Percentiles rank a stretch among this genome's conserved stretches.
phyloP scores from a whole-genome alignment of 176 grass and related monocot genomes.

The Panicum miliaceum region DNA sequence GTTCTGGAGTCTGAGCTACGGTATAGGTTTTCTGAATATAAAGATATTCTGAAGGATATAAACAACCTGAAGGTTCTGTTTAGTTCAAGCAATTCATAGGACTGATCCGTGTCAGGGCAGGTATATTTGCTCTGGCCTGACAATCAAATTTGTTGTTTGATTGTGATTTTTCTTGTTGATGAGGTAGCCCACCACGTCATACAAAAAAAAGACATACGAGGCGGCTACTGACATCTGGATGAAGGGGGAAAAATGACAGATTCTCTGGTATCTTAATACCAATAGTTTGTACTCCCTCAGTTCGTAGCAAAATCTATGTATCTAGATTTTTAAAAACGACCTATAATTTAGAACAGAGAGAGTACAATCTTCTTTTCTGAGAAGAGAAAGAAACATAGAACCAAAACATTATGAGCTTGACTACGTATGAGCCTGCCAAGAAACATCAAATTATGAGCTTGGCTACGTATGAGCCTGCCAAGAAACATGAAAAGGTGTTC shows the following conservation, averaged over 20 bases:
- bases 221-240: not conserved
- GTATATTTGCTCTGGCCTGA: constrained; percentile 19
- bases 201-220: not conserved
- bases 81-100: constrained; percentile 48
- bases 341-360: no score
- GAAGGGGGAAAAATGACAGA: not conserved
- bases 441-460: not conserved
- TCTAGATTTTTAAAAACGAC: no score
- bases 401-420: not conserved
- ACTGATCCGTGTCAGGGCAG: constrained; percentile 5
- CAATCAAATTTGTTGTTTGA: not conserved
- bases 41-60: constrained; percentile 71
- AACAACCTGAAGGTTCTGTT: constrained; percentile 69
- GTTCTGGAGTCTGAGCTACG: constrained; percentile 75
- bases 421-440: not conserved
- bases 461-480: not conserved
- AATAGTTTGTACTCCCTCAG: no score
- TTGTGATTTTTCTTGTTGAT: not conserved
- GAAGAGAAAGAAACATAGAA: not conserved
- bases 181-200: not conserved
- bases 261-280: constrained; percentile 3
- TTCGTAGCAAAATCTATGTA: no score
- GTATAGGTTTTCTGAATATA: constrained; percentile 52
- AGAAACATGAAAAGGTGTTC: not conserved
- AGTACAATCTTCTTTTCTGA: not conserved